Evolutionary conservation across 2,329 filamentous ascomycete species (phyloP), one percentile per base, ranked within the genome.

Genomic region (Emergomyces africanus): DNA sequence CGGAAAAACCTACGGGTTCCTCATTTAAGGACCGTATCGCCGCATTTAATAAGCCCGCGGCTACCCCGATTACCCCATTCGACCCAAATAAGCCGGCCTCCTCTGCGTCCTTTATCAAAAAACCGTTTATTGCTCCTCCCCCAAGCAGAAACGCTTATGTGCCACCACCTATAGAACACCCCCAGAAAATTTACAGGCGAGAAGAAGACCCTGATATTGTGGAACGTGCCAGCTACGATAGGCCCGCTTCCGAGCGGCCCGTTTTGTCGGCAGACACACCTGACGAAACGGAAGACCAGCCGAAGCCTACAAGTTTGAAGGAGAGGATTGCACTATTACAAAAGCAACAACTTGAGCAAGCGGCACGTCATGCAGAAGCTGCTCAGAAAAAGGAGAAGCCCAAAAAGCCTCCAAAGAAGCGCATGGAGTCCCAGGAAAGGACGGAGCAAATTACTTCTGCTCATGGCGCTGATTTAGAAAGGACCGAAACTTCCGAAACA

Each of bases 11-110:
- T 33, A 71, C 74, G 12, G 80, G 78, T 51, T 88, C 83, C 68
- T 90, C 94, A 1, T 97, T 99, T 77, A 91, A 83, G 70, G 94
- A 97, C 74, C 88, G 94, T 63, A 96, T 99, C 70, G 94, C 94
- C 39, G 92, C 94, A 50, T 99, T 99, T 77, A 99, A 99, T 74
- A 94, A 92, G 71, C 79, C 89, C 50, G 83, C 88, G 42, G 90
- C 90, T 5, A 84, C 90, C 2, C 94, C 94, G 9, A 79, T 94
- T 61, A 83, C 90, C n/a, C 94, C 94, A 0, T 92, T 95, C 76
- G 95, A 95, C 70, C 89, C 90, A 23, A 80, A 81, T 61, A 83
- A 83, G 1, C 74, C 79, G 60, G 71, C 75, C 12, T 77, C 80
- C 35, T 80, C 81, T 54, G 80, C 81, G 63, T 80, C 80, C 57